Conservation (phyloP, 257 asterid species). For the Ilex asprella region DNA sequence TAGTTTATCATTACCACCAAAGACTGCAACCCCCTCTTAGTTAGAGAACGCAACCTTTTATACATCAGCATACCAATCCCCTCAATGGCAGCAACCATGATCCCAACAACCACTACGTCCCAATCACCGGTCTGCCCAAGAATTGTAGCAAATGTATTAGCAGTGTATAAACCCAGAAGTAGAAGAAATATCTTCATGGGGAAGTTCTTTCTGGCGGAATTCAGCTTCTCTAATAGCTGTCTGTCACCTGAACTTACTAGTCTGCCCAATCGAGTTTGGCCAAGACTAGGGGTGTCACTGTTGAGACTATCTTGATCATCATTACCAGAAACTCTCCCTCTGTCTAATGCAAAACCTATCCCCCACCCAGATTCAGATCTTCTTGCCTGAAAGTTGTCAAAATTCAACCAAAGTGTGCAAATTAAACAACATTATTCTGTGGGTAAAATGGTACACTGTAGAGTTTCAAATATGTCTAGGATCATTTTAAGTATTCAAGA, state of each 20-base stretch:
- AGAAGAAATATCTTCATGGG: conserved; percentile 90
- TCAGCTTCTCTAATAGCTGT: conserved; percentile 65
- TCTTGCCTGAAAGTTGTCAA: conserved; percentile 28
- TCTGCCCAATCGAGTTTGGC: conserved; percentile 88
- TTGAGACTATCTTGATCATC: conserved; percentile 42
- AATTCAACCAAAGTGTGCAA: conserved; percentile 7
- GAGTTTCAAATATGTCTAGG: too few relatives aligned
- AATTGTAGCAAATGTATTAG: conserved; percentile 87
- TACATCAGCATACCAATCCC: conserved; percentile 98
- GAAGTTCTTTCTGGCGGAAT: conserved; percentile 70
- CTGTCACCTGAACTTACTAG: conserved; percentile 78
- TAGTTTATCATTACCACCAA: conserved; percentile 75
- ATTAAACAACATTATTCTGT: background rate
- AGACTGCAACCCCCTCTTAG: conserved; percentile 53
- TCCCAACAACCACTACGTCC: conserved; percentile 94
- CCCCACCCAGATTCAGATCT: conserved; percentile 30
- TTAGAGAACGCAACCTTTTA: conserved; percentile 42
- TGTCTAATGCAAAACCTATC: conserved; percentile 55
- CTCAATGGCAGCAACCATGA: conserved; percentile 90
- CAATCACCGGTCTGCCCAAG: conserved; percentile 98
- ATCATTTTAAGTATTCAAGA: too few relatives aligned
- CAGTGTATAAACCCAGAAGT: conserved; percentile 91
- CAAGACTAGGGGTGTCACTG: conserved; percentile 37
- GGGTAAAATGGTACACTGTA: too few relatives aligned
- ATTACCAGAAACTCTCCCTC: conserved; percentile 56